phyloP scores from a whole-genome alignment of 2,329 filamentous ascomycete genomes.

The Fusarium sp. region DNA sequence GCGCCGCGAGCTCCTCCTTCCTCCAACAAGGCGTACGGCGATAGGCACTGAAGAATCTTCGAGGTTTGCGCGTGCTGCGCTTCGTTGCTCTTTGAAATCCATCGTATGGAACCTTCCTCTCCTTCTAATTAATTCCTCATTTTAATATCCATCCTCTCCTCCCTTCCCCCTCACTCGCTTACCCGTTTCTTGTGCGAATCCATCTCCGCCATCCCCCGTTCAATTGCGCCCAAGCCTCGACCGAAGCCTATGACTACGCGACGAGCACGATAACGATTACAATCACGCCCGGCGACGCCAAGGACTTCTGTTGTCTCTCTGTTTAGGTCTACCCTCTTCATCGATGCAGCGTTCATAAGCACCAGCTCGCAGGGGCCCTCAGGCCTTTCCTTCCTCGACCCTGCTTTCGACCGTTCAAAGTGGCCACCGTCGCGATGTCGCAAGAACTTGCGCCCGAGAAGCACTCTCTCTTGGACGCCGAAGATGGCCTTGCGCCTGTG shows the following conservation, averaged over 20 bases:
- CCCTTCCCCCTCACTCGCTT: neutral
- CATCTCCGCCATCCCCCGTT: constrained; percentile 20
- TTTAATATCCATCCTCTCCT: neutral
- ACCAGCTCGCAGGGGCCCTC: constrained; percentile 40
- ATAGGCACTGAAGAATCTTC: constrained; percentile 20
- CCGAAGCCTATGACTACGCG: constrained; percentile 19
- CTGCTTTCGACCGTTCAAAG: constrained; percentile 28
- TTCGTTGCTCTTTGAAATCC: constrained; percentile 10
- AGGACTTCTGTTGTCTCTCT: neutral
- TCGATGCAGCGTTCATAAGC: constrained; percentile 39
- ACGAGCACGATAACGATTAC: constrained; percentile 14
- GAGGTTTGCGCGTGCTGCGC: constrained; percentile 28
- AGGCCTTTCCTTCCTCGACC: constrained; percentile 35
- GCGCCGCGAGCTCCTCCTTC: constrained; percentile 36
- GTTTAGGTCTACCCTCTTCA: neutral
- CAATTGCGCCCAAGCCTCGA: constrained; percentile 27
- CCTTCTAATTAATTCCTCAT: neutral
- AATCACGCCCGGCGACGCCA: neutral
- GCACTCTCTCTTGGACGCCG: constrained; percentile 45
- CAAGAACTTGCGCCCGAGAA: constrained; percentile 30
- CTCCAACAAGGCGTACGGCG: constrained; percentile 23
- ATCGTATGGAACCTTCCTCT: neutral
- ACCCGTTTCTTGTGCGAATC: constrained; percentile 1
- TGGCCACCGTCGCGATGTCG: constrained; percentile 33
- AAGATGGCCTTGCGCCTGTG: constrained; percentile 47